Evolutionary conservation across 495 filamentous ascomycete genomes (phyloP).

Genomic region (Diplogelasinospora grovesii): DNA sequence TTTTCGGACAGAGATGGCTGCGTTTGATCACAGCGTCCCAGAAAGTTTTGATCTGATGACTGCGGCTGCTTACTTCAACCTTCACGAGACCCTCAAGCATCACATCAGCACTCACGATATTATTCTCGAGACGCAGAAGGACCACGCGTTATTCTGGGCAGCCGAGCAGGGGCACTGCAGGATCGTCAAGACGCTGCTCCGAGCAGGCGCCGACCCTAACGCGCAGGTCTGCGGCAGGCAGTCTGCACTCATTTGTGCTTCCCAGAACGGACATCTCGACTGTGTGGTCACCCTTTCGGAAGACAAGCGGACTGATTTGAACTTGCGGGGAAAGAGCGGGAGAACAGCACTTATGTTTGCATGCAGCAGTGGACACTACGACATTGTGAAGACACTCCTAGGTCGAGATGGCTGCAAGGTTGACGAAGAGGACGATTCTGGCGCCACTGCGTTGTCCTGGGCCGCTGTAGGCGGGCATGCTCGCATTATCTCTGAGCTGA

Average conservation of each 20-base stretch:
- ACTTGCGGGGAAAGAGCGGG: background rate
- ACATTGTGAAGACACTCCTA: constrained; percentile 6
- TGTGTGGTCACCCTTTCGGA: constrained; percentile 6
- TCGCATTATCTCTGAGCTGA: constrained; percentile 1
- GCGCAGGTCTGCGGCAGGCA: constrained; percentile 2
- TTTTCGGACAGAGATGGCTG: constrained; percentile 7
- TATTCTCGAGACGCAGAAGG: background rate
- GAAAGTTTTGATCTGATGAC: constrained; percentile 10
- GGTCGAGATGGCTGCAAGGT: background rate
- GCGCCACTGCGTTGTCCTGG: constrained; percentile 15
- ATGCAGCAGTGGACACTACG: constrained; percentile 8
- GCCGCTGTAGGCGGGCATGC: constrained; percentile 6
- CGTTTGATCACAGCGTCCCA: constrained; percentile 1
- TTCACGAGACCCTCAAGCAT: constrained; percentile 1
- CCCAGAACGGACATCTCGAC: constrained; percentile 8
- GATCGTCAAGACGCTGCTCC: constrained; percentile 9
- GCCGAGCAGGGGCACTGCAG: constrained; percentile 8
- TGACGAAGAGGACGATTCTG: constrained; percentile 4
- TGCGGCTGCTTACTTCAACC: constrained; percentile 13
- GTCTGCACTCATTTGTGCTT: constrained; percentile 8
- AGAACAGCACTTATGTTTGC: constrained; percentile 21
- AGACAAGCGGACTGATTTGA: constrained; percentile 1
- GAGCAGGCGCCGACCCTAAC: constrained; percentile 3
- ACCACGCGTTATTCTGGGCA: constrained; percentile 13
- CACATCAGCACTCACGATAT: background rate